Conservation (phyloP, 257 asterid species). For the Fraxinus pennsylvanica region DNA sequence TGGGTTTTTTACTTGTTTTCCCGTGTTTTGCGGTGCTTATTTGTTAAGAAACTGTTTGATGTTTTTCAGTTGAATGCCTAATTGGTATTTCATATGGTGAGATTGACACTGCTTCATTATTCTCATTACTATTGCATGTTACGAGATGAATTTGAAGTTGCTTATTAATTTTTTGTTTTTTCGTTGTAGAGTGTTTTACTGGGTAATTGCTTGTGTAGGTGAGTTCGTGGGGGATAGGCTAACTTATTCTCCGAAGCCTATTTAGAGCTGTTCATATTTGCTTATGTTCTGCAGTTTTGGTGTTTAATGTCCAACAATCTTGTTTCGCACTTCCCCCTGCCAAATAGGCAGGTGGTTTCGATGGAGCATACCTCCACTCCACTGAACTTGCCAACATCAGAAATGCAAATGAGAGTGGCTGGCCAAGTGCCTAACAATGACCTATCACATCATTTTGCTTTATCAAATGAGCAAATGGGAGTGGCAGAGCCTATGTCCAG, state of each 20-base stretch:
- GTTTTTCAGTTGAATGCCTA: neutral
- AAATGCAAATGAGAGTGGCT: conserved; percentile 43
- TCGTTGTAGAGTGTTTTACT: neutral
- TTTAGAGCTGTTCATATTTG: neutral
- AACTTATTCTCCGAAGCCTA: neutral
- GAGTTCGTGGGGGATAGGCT: conserved; percentile 1
- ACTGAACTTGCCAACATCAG: conserved; percentile 46
- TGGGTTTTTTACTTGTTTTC: neutral
- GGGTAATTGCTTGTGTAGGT: conserved; percentile 21
- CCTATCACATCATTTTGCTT: conserved; percentile 35
- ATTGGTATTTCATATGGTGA: neutral
- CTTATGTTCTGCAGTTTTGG: conserved; percentile 21
- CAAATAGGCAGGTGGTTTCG: conserved; percentile 46
- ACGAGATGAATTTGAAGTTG: neutral
- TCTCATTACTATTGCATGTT: neutral
- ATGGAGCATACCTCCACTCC: conserved; percentile 61
- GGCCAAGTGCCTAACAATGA: conserved; percentile 41
- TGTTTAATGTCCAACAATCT: conserved; percentile 50
- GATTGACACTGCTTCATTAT: neutral
- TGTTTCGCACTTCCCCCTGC: conserved; percentile 45
- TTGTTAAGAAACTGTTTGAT: neutral
- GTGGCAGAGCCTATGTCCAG: conserved; percentile 34
- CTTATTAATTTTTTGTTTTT: neutral
- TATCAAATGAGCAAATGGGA: conserved; percentile 37
- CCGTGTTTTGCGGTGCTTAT: neutral